These are phyloP conservation scores for Acer campestre DNA, from an alignment of 345 rosid genomes.

Conservation along the genomic window DNA sequence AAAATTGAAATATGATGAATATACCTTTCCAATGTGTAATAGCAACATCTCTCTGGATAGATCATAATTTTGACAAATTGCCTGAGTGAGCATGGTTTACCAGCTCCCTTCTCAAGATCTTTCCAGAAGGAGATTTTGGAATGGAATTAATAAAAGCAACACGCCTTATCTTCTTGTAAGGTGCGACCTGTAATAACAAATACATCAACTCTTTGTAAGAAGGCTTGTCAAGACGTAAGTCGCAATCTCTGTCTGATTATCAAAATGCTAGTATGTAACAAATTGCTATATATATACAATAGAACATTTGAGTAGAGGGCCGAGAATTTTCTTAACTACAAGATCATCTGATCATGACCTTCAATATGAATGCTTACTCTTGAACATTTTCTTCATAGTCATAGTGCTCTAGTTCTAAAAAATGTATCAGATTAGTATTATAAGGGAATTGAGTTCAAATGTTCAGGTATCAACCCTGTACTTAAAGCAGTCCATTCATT, in stretches of 20 bases:
- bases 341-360: too few species aligned
- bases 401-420: too few species aligned
- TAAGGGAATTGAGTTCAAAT: neutral
- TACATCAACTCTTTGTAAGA: neutral
- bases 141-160: conserved; percentile 72
- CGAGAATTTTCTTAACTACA: too few species aligned
- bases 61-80: conserved; percentile 45
- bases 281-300: too few species aligned
- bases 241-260: too few species aligned
- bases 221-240: neutral
- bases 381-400: too few species aligned
- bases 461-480: neutral
- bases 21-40: neutral
- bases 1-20: neutral
- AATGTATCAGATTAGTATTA: neutral
- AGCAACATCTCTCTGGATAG: neutral
- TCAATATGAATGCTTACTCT: too few species aligned
- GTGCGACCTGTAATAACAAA: conserved; percentile 68
- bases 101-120: conserved; percentile 80
- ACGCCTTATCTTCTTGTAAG: conserved; percentile 80
- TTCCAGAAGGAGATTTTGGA: conserved; percentile 79
- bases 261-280: too few species aligned
- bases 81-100: conserved; percentile 40
- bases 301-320: too few species aligned
- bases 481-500: neutral